phyloP scores from a whole-genome alignment of 805 yeast species.

The Komagataella populi region DNA sequence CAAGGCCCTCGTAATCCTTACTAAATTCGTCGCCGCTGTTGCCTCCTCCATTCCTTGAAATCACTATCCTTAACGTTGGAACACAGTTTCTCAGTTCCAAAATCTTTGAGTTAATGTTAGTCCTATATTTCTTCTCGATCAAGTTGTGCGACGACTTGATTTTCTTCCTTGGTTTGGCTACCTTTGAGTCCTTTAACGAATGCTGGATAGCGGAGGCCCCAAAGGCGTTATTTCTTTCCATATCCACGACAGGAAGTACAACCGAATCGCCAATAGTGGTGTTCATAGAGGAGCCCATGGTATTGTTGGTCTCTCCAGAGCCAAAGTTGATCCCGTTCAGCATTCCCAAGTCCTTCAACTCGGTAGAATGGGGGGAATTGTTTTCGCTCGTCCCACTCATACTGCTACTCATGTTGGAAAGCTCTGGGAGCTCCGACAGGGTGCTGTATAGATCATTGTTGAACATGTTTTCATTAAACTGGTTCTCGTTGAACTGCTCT shows the following conservation, averaged over 20 bases:
- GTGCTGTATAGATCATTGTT: background rate
- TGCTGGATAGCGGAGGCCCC: background rate
- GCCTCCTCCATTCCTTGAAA: slow-evolving; percentile 19
- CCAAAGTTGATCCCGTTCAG: background rate
- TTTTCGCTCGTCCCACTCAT: background rate
- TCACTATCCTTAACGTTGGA: slow-evolving; percentile 40
- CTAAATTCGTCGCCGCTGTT: slow-evolving; percentile 25
- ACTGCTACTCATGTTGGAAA: background rate
- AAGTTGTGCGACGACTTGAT: slow-evolving; percentile 54
- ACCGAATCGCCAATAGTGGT: background rate
- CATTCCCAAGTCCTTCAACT: background rate
- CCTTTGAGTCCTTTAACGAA: slow-evolving; percentile 2
- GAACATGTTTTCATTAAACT: background rate
- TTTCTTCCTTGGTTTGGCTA: slow-evolving; percentile 28
- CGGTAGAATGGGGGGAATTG: background rate
- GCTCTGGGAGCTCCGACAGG: background rate
- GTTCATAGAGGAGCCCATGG: background rate
- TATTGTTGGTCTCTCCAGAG: background rate
- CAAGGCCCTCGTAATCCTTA: slow-evolving; percentile 37
- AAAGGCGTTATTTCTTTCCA: background rate
- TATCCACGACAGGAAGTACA: background rate
- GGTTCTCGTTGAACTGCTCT: background rate
- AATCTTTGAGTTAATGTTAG: slow-evolving; percentile 59
- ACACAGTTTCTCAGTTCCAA: slow-evolving; percentile 50
- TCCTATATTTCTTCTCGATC: slow-evolving; percentile 61